Conservation (phyloP, 352 stramenopile genomes). For the Phytophthora tentaculata region DNA sequence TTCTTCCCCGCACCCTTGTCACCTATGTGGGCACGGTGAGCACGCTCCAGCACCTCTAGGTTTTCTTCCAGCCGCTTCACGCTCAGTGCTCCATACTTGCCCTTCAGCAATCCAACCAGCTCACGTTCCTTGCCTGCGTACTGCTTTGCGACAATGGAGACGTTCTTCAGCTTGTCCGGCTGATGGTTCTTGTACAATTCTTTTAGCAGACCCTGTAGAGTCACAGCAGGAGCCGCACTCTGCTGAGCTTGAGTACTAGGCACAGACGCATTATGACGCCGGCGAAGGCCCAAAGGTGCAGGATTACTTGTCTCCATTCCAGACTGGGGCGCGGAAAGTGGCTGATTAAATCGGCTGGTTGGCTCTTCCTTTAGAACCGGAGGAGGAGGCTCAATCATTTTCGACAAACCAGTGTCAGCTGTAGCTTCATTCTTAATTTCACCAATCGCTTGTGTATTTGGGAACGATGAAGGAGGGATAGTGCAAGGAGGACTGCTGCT, state of each 20-base stretch:
- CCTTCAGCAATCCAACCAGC: conserved; percentile 60
- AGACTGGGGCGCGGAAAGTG: neutral
- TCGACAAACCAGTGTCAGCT: conserved; percentile 1
- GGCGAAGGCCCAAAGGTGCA: conserved; percentile 25
- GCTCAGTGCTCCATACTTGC: conserved; percentile 76
- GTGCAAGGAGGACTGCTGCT: conserved; percentile 14
- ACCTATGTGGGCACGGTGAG: conserved; percentile 10
- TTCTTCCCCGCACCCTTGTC: conserved; percentile 23
- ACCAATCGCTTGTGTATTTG: conserved; percentile 1
- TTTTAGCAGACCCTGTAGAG: conserved; percentile 58
- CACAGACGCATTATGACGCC: conserved; percentile 26
- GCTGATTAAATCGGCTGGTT: conserved; percentile 1
- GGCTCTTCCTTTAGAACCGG: conserved; percentile 9
- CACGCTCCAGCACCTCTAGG: conserved; percentile 45
- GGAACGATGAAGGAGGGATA: conserved; percentile 12
- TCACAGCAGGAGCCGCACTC: conserved; percentile 29
- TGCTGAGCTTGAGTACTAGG: conserved; percentile 6
- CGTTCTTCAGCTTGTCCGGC: conserved; percentile 73
- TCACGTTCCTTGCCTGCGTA: conserved; percentile 74
- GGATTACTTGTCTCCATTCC: conserved; percentile 16
- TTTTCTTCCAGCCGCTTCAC: conserved; percentile 77
- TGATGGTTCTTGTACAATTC: conserved; percentile 83
- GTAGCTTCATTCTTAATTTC: conserved; percentile 2
- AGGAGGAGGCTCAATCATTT: conserved; percentile 7
- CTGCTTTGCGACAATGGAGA: conserved; percentile 53